Percentiles rank a stretch among this genome's conserved stretches.
Evolutionary conservation across 2,329 filamentous ascomycete genomes (phyloP).

Genomic region (Colletotrichum sp.): DNA sequence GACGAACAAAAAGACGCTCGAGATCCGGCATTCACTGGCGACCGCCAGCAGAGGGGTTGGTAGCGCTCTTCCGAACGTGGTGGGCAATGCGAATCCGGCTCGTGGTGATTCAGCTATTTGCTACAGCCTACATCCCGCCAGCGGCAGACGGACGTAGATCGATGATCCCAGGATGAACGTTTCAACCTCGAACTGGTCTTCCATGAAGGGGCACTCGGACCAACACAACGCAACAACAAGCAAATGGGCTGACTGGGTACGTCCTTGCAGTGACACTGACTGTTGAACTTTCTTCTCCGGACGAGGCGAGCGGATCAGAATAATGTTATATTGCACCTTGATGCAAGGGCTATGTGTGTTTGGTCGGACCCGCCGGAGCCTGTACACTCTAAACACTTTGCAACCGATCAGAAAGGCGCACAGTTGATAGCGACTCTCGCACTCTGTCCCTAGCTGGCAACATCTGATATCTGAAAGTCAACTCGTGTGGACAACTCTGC

Average conservation of each 20-base stretch:
- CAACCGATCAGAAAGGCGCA: background rate
- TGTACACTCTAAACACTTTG: background rate
- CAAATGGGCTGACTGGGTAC: background rate
- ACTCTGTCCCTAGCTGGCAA: background rate
- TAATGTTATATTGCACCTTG: background rate
- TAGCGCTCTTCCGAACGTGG: background rate
- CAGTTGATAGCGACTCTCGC: background rate
- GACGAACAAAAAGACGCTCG: background rate
- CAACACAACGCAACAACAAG: slow-evolving; percentile 1
- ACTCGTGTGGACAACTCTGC: background rate
- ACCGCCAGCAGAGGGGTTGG: background rate
- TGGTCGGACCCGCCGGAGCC: slow-evolving; percentile 11
- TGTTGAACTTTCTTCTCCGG: slow-evolving; percentile 6
- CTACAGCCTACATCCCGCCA: background rate
- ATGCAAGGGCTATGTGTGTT: background rate
- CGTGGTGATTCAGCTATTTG: background rate
- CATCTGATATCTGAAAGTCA: background rate
- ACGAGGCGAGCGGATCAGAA: background rate
- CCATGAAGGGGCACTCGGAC: background rate
- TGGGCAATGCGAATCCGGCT: background rate
- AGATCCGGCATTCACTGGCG: background rate
- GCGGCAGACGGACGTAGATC: slow-evolving; percentile 1
- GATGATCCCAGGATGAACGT: slow-evolving; percentile 21
- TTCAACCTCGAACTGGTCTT: slow-evolving; percentile 21
- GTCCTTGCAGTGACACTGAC: background rate